A percentile compares a stretch with the other conserved stretches of the same genome.
Conservation (phyloP, 1,284 basidiomycete species). For the Omphalotus olearius region DNA sequence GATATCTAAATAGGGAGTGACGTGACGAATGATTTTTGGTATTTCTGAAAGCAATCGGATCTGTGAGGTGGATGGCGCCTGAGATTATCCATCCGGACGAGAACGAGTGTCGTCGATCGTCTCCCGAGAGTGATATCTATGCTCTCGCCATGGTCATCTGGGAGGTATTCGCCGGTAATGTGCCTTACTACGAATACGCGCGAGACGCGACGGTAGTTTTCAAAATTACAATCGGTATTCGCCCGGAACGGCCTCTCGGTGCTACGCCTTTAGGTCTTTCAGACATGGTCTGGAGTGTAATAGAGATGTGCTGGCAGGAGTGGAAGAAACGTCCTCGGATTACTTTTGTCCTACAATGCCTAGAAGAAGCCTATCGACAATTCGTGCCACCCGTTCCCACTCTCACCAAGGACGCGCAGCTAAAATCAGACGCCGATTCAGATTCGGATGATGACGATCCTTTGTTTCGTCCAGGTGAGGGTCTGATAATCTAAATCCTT, state of each 20-base stretch:
- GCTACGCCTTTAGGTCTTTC: not conserved
- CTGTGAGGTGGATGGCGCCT: conserved; percentile 15
- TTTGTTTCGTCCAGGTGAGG: too few species aligned
- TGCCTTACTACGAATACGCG: conserved; percentile 3
- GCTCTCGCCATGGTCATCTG: conserved; percentile 5
- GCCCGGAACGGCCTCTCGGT: conserved; percentile 8
- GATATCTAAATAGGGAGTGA: not conserved
- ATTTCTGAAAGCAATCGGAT: not conserved
- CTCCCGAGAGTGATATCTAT: conserved; percentile 8
- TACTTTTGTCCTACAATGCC: not conserved
- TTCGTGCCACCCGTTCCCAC: not conserved
- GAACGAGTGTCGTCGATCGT: not conserved
- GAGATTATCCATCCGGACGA: conserved; percentile 10
- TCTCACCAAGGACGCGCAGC: too few species aligned
- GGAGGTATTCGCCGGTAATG: conserved; percentile 9
- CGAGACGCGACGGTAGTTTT: conserved; percentile 11
- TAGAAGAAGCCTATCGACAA: not conserved
- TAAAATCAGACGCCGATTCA: too few species aligned
- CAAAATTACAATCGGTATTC: conserved; percentile 8
- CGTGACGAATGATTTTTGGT: not conserved
- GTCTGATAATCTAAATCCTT: too few species aligned
- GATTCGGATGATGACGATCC: too few species aligned
- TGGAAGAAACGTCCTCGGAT: not conserved
- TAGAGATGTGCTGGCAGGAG: not conserved
- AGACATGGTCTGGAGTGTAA: not conserved